Percentiles rank a stretch among this genome's conserved stretches.
phyloP scores from a whole-genome alignment of 2,329 filamentous ascomycete genomes.

The Penicillium sumatraense region DNA sequence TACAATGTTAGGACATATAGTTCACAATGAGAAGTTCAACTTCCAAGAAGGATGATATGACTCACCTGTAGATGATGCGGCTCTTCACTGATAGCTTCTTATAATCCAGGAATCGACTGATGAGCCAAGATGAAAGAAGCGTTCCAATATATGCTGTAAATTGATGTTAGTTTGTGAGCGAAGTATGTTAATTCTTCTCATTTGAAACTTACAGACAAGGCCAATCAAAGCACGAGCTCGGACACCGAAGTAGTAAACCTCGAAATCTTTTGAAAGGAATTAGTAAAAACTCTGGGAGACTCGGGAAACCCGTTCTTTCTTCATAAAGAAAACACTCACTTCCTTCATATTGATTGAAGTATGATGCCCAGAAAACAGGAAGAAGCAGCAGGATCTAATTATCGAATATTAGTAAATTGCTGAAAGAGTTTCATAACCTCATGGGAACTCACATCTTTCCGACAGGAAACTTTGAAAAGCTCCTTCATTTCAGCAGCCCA shows the following conservation, averaged over 20 bases:
- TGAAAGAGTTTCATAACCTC: neutral
- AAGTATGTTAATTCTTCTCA: too few species aligned
- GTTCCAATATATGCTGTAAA: slow-evolving; percentile 41
- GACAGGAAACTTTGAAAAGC: slow-evolving; percentile 34
- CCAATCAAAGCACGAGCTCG: slow-evolving; percentile 54
- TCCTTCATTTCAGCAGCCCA: slow-evolving; percentile 47
- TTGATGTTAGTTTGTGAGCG: neutral
- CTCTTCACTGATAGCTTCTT: slow-evolving; percentile 44
- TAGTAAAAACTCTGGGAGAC: slow-evolving; percentile 9
- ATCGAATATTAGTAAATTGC: slow-evolving; percentile 20
- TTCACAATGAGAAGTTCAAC: too few species aligned
- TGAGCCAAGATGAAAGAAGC: slow-evolving; percentile 51
- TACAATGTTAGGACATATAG: neutral
- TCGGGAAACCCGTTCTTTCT: neutral
- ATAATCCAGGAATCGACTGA: slow-evolving; percentile 53
- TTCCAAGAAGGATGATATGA: too few species aligned
- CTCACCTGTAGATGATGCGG: slow-evolving; percentile 46
- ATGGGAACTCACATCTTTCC: slow-evolving; percentile 23
- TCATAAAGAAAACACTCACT: slow-evolving; percentile 17
- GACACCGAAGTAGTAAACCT: slow-evolving; percentile 54
- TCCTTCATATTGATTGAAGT: slow-evolving; percentile 52
- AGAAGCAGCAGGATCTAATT: slow-evolving; percentile 45
- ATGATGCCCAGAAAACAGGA: slow-evolving; percentile 51
- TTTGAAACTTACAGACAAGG: slow-evolving; percentile 40
- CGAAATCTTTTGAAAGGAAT: slow-evolving; percentile 48